These are phyloP conservation scores for Sphaceloma murrayae DNA, from an alignment of 2,329 filamentous ascomycete genomes.

Conservation along the genomic window DNA sequence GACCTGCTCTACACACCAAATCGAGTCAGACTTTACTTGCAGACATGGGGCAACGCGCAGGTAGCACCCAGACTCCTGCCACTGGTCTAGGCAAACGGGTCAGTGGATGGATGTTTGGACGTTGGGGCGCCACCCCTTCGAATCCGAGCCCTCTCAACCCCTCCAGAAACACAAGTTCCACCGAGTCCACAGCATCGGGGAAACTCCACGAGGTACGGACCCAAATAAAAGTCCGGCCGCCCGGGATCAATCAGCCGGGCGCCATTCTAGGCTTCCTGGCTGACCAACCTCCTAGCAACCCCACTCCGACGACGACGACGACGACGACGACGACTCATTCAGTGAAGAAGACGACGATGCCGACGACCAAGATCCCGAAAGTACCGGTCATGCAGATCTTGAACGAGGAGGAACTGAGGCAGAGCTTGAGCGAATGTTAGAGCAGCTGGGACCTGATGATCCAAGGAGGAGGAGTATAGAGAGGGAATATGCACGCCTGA, in stretches of 20 bases:
- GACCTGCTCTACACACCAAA: constrained; percentile 24
- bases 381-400: constrained; percentile 50
- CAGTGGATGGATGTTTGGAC: constrained; percentile 56
- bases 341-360: constrained; percentile 5
- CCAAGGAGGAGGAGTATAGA: constrained; percentile 7
- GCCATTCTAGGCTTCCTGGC: constrained; percentile 61
- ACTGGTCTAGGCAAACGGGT: constrained; percentile 43
- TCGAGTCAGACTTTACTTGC: constrained; percentile 26
- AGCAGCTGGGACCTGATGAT: constrained; percentile 8
- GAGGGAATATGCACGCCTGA: constrained; percentile 3
- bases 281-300: constrained; percentile 25
- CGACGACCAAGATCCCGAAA: constrained; percentile 41
- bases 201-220: constrained; percentile 16
- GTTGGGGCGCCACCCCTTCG: constrained; percentile 45
- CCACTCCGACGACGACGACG: constrained; percentile 5
- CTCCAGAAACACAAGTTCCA: constrained; percentile 24
- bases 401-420: constrained; percentile 51
- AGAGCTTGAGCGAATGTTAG: constrained; percentile 44
- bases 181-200: constrained; percentile 16
- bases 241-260: constrained; percentile 72
- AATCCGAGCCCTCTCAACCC: constrained; percentile 23
- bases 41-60: constrained; percentile 24
- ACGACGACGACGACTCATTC: constrained; percentile 34
- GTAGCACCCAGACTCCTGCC: constrained; percentile 7
- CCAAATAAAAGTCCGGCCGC: constrained; percentile 40